Percentiles rank a stretch among this genome's conserved stretches.
These are phyloP conservation scores for Acephala macrosclerotiorum DNA, from an alignment of 2,329 filamentous ascomycete species.

Conservation along the genomic window DNA sequence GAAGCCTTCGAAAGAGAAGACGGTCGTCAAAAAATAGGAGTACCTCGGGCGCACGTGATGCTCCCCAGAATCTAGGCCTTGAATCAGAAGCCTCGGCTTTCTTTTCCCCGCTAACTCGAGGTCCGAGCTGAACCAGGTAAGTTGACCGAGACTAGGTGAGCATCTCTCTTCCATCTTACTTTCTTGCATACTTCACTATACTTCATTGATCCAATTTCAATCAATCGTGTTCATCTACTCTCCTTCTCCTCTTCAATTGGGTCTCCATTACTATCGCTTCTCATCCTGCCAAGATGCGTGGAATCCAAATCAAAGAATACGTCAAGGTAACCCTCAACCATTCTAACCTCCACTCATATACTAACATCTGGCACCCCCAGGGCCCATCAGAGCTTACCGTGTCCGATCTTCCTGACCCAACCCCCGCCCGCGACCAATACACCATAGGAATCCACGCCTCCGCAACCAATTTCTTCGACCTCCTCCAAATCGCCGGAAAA, in stretches of 20 bases:
- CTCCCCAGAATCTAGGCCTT: background rate
- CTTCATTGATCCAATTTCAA: background rate
- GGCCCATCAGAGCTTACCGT: constrained; percentile 82
- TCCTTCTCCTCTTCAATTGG: background rate
- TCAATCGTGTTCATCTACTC: background rate
- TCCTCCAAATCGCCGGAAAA: constrained; percentile 93
- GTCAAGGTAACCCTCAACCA: constrained; percentile 64
- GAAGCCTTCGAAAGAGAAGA: too few relatives aligned
- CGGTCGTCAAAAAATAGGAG: too few relatives aligned
- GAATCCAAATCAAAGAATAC: constrained; percentile 76
- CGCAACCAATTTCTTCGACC: constrained; percentile 96
- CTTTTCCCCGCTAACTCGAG: background rate
- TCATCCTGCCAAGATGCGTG: constrained; percentile 65
- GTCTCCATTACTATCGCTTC: background rate
- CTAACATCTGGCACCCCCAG: constrained; percentile 50
- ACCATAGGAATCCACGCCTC: constrained; percentile 86
- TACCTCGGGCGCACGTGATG: too few relatives aligned
- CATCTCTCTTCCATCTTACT: background rate
- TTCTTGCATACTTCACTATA: background rate
- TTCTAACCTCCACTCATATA: background rate
- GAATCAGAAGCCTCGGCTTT: too few relatives aligned
- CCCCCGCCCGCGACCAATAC: constrained; percentile 77
- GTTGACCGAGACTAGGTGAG: background rate
- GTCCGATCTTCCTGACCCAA: constrained; percentile 76
- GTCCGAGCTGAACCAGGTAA: background rate